Evolutionary conservation across 73 alveolate genomes (phyloP), one percentile per base, ranked within the genome.

Genomic region (Tetrahymena elliotti): DNA sequence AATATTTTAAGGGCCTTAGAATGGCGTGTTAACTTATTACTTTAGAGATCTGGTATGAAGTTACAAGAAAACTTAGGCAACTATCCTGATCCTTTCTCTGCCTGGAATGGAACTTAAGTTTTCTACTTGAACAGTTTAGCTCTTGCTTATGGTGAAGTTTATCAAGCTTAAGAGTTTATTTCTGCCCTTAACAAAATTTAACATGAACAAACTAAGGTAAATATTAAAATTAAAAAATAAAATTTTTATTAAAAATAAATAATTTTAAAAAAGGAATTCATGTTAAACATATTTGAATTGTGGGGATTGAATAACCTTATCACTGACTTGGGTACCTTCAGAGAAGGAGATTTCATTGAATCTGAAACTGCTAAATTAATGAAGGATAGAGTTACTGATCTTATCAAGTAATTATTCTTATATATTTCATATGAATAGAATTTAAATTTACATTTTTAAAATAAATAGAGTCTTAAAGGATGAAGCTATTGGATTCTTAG

Each of bases 401-500:
- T 68, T 68, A 68, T 68, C 34, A 68, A 68, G 88, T 68, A 68
- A 27, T 68, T n/a, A 68, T 18, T 24, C n/a, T 68, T 18, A 68
- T 68, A 22, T 27, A 18, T 27, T 24, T 1, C 0, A 18, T 24
- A 2, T 12, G 22, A 68, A 7, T 22, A 16, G 3, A 68, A 4
- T 68, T 27, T 68, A 27, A 68, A 18, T 68, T 10, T 6, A 3
- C 4, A 2, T 68, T n/a, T 1, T 68, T 68, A 18, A 6, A 4
- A n/a, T 24, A 4, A 68, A 68, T 68, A 68, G 88, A 31, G 38
- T 11, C 0, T 83, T 95, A 40, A 94, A 94, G 53, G 95, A 93
- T 83, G 95, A 93, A 53, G 95, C 96, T 38, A 39, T 95, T 31
- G 96, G 96, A 37, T 94, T 96, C 34, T 35, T 96, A 20, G 97